phyloP scores from a whole-genome alignment of 257 asterid species.

The Handroanthus guayacan region DNA sequence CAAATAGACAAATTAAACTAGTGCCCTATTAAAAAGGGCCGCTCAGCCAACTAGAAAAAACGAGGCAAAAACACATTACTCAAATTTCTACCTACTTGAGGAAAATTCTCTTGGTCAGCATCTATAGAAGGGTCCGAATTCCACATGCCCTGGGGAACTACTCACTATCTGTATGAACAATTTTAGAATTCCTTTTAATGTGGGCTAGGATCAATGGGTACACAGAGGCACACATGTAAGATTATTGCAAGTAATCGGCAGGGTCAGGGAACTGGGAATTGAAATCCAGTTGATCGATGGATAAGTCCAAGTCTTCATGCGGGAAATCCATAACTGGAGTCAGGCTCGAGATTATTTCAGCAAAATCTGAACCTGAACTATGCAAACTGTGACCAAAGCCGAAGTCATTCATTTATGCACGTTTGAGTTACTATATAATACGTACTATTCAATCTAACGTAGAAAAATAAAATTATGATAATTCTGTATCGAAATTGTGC shows the following conservation, averaged over 20 bases:
- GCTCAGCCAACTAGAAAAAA: not conserved
- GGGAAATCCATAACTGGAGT: slow-evolving; percentile 51
- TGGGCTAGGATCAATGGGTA: slow-evolving; percentile 39
- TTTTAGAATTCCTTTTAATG: slow-evolving; percentile 18
- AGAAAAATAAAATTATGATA: too few species aligned
- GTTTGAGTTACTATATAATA: too few species aligned
- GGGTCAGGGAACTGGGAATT: slow-evolving; percentile 48
- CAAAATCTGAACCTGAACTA: slow-evolving; percentile 51
- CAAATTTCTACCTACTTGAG: slow-evolving; percentile 22
- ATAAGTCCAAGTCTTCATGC: slow-evolving; percentile 47
- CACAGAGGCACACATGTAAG: not conserved
- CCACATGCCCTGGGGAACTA: too few species aligned
- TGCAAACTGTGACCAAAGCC: too few species aligned
- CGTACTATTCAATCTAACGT: too few species aligned
- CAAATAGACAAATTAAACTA: slow-evolving; percentile 13
- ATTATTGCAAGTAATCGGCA: slow-evolving; percentile 36
- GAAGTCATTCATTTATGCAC: slow-evolving; percentile 3
- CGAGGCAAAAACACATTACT: not conserved
- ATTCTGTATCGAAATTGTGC: too few species aligned
- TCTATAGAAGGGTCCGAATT: not conserved
- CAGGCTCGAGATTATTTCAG: slow-evolving; percentile 59
- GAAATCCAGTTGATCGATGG: slow-evolving; percentile 45
- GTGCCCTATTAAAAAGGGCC: not conserved
- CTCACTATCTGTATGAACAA: slow-evolving; percentile 37
- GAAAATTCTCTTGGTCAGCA: slow-evolving; percentile 36